Conservation (phyloP, 2,329 filamentous ascomycete species). For the Colletotrichum theobromicola region DNA sequence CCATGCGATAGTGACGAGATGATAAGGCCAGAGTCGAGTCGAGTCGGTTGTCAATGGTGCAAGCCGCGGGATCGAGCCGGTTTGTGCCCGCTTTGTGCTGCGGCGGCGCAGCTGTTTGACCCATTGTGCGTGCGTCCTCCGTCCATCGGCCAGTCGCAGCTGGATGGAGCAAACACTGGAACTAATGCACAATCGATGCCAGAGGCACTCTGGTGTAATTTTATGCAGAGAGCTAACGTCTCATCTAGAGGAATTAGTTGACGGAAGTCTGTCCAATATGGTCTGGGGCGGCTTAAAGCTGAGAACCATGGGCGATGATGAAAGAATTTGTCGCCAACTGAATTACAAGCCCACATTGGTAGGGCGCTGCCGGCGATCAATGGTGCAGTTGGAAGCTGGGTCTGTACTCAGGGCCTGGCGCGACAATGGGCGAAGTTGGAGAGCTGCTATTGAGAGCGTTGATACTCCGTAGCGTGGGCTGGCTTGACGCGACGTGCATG, state of each 20-base stretch:
- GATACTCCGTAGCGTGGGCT: neutral
- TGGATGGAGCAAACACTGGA: constrained; percentile 1
- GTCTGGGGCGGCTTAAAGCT: neutral
- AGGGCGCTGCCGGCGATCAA: neutral
- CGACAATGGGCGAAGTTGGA: neutral
- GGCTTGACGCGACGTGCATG: neutral
- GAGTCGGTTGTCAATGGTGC: constrained; percentile 5
- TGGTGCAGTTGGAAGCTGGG: neutral
- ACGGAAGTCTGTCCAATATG: neutral
- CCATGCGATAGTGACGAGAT: constrained; percentile 8
- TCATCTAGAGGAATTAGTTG: constrained; percentile 15
- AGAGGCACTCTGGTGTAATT: neutral
- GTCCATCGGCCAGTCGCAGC: constrained; percentile 5
- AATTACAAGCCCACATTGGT: neutral
- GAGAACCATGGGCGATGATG: neutral
- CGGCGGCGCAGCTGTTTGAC: constrained; percentile 16
- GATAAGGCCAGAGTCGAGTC: constrained; percentile 12
- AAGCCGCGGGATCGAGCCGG: constrained; percentile 16
- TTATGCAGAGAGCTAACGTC: constrained; percentile 22
- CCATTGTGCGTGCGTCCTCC: constrained; percentile 2
- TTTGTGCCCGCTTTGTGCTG: constrained; percentile 20
- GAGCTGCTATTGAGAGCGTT: neutral
- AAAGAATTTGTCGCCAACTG: neutral
- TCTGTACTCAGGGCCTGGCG: neutral
- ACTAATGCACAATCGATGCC: constrained; percentile 17